Base-by-base conservation (phyloP, 2,329 filamentous ascomycete species). In the Septoria linicola region DNA sequence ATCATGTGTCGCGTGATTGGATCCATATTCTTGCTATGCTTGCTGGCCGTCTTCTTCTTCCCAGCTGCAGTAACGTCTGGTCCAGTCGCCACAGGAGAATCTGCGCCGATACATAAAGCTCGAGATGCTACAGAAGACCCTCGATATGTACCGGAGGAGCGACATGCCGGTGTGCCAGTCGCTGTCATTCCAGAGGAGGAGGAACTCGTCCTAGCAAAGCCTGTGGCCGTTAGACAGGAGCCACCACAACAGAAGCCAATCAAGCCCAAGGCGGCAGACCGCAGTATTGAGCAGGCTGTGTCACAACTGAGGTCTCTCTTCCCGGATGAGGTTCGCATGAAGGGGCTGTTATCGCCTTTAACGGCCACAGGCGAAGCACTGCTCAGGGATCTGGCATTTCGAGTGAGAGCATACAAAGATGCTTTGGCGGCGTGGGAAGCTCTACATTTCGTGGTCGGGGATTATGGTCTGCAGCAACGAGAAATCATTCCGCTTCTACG, bases 391-490 rank as follows among this genome's bases (percentile, higher is more conserved):
- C 48, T 60, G 8, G 51, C 55, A 2, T 49, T 49, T 20, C 50
- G 58, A 2, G 49, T 51, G 13, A 19, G 55, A 23, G 53, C 48
- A 3, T 60, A 53, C 45, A 46, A 45, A n/a, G 39, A 49, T 11
- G 47, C 49, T n/a, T 46, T 56, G 27, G 41, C 50, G 17, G 53
- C 41, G 3, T 60, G 55, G 55, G 55, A 58, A 45, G 21, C 37
- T 11, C 41, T 60, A 1, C 58, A 60, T 13, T 27, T 58, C 5
- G 37, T 43, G 3, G 23, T 41, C 5, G 20, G 36, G 17, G 23
- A 40, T 16, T 30, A 37, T 39, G 16, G 25, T 13, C 17, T 31
- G n/a, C 41, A 25, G 8, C 45, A 54, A 10, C 48, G 49, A 37
- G 45, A 50, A 14, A 40, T 56, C 8, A 47, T 53, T 1, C 45